A percentile compares a stretch with the other conserved stretches of the same genome.
Conservation (phyloP, 495 filamentous ascomycete species). For the Daldinia decipiens region DNA sequence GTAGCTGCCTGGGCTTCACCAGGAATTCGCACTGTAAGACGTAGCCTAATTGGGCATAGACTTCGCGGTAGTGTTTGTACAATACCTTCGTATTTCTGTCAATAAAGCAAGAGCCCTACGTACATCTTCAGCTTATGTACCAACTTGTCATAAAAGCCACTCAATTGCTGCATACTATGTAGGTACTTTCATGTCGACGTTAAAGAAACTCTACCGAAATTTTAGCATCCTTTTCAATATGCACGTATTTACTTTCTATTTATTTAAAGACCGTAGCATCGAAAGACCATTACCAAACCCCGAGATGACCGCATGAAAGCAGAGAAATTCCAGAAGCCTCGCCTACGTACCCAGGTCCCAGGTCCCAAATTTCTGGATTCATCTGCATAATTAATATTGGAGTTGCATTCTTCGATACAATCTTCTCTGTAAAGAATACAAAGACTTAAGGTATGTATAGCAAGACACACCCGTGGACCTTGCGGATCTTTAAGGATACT, state of each 20-base stretch:
- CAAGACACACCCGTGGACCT: background rate
- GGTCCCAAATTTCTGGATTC: conserved; percentile 31
- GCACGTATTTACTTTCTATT: no score
- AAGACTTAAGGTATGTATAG: background rate
- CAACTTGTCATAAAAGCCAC: background rate
- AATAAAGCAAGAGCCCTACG: conserved; percentile 7
- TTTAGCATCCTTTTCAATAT: no score
- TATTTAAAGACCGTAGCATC: background rate
- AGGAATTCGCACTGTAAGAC: conserved; percentile 29
- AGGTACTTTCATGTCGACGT: no score
- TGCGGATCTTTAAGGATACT: background rate
- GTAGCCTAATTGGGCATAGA: conserved; percentile 19
- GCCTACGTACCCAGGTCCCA: conserved; percentile 11
- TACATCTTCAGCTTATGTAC: conserved; percentile 3
- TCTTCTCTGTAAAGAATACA: conserved; percentile 11
- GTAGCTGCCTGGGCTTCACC: conserved; percentile 25
- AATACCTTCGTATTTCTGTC: conserved; percentile 26
- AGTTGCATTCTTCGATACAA: conserved; percentile 38
- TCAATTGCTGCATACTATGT: background rate
- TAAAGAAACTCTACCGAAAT: no score
- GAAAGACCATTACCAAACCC: conserved; percentile 24
- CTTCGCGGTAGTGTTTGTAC: conserved; percentile 1
- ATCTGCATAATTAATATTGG: conserved; percentile 37
- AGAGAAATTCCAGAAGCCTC: conserved; percentile 22
- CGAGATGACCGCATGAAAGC: conserved; percentile 39